These are phyloP conservation scores for Metschnikowia reukaufii DNA, from an alignment of 805 yeast species.

Conservation along the genomic window DNA sequence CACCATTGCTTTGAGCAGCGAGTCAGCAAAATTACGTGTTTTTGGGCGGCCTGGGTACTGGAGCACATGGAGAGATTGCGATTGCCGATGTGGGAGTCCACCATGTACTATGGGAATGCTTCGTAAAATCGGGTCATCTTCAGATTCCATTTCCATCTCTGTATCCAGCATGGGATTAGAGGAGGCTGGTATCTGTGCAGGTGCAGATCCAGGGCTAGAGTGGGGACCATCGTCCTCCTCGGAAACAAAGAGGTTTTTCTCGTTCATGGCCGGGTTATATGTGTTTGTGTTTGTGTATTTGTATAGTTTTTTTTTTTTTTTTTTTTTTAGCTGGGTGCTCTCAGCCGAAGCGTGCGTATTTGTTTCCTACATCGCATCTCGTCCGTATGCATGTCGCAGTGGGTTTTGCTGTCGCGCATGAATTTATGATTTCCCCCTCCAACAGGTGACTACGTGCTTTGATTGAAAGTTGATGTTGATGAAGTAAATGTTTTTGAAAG, in stretches of 20 bases:
- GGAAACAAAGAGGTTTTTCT: slow-evolving; percentile 18
- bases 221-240: slow-evolving; percentile 19
- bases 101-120: slow-evolving; percentile 38
- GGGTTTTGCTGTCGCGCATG: no score
- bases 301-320: not conserved
- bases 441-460: no score
- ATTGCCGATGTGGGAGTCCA: slow-evolving; percentile 21
- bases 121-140: slow-evolving; percentile 41
- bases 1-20: slow-evolving; percentile 45
- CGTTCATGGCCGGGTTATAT: slow-evolving; percentile 4
- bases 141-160: slow-evolving; percentile 3
- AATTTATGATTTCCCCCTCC: no score
- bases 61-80: slow-evolving; percentile 36
- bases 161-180: not conserved
- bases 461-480: no score
- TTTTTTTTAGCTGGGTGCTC: no score
- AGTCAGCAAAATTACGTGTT: slow-evolving; percentile 37
- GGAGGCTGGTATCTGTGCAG: not conserved
- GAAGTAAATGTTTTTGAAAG: no score
- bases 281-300: not conserved
- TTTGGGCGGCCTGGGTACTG: slow-evolving; percentile 50
- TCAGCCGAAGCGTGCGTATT: not conserved
- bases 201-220: slow-evolving; percentile 1
- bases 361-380: slow-evolving; percentile 1
- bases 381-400: slow-evolving; percentile 5